phyloP scores from a whole-genome alignment of 768 basidiomycete species.

The Hebeloma cylindrosporum region DNA sequence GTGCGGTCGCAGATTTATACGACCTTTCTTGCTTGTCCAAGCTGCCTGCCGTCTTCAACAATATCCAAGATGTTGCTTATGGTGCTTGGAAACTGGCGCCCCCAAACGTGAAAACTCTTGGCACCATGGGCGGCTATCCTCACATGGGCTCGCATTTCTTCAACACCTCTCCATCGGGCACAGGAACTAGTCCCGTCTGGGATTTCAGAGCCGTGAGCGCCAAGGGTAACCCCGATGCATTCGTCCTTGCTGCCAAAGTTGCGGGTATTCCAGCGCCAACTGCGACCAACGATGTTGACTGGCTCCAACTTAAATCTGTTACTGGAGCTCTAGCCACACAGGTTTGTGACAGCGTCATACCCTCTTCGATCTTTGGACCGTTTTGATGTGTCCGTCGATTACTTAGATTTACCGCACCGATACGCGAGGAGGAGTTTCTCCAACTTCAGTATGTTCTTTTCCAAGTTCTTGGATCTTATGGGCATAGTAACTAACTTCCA shows the following conservation, averaged over 20 bases:
- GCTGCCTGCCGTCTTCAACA: conserved; percentile 24
- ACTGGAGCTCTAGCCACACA: conserved; percentile 48
- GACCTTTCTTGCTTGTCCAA: conserved; percentile 51
- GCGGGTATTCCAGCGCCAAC: conserved; percentile 43
- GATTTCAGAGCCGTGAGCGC: conserved; percentile 50
- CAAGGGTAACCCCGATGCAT: conserved; percentile 43
- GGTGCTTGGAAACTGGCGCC: conserved; percentile 14
- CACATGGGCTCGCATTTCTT: conserved; percentile 55
- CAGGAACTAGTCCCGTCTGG: conserved; percentile 49
- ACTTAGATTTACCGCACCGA: conserved; percentile 48
- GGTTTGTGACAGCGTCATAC: conserved; percentile 35
- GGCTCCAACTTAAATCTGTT: conserved; percentile 49
- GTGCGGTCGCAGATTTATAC: conserved; percentile 53
- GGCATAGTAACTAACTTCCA: background rate
- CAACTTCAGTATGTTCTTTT: conserved; percentile 40
- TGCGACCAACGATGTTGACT: conserved; percentile 48
- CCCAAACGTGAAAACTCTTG: conserved; percentile 4
- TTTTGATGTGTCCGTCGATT: background rate
- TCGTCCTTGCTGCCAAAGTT: conserved; percentile 44
- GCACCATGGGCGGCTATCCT: conserved; percentile 12
- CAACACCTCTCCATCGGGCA: conserved; percentile 43
- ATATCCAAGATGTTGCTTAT: conserved; percentile 30
- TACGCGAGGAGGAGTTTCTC: conserved; percentile 55
- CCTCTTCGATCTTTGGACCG: too few relatives aligned
- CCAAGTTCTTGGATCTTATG: background rate